Conservation (phyloP, 345 rosid genomes). For the Salix suchowensis region DNA sequence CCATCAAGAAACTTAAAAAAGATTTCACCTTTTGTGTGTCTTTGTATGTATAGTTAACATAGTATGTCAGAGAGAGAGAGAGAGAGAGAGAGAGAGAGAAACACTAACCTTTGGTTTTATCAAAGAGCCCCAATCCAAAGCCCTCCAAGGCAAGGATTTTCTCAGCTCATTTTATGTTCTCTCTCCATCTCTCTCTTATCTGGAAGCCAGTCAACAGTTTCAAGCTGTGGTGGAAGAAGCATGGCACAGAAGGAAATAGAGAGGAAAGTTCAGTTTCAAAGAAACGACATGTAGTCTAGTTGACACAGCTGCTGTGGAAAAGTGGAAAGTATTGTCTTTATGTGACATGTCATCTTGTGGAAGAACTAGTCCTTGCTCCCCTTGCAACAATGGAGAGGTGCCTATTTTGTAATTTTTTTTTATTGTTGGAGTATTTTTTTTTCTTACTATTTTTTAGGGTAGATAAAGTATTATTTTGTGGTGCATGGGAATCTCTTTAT, state of each 20-base stretch:
- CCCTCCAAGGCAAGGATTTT: not conserved
- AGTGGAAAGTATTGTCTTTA: too few relatives aligned
- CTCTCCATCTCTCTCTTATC: not conserved
- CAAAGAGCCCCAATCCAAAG: too few relatives aligned
- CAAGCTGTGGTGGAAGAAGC: not conserved
- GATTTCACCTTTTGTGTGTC: not conserved
- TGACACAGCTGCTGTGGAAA: too few relatives aligned
- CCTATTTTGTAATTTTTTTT: too few relatives aligned
- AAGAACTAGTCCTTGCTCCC: too few relatives aligned
- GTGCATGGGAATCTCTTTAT: too few relatives aligned
- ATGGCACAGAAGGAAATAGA: not conserved
- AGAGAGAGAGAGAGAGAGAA: not conserved
- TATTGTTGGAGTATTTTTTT: too few relatives aligned
- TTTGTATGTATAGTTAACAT: not conserved
- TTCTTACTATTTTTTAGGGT: too few relatives aligned
- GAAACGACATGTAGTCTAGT: not conserved
- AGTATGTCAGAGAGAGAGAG: not conserved
- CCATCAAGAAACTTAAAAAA: not conserved
- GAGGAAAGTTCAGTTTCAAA: not conserved
- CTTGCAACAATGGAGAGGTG: too few relatives aligned
- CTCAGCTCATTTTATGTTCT: not conserved
- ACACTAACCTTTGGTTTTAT: not conserved
- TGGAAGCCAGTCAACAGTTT: not conserved
- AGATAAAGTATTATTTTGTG: too few relatives aligned
- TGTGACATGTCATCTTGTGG: too few relatives aligned